Evolutionary conservation across 2,329 filamentous ascomycete genomes (phyloP).

Genomic region (Moelleriella libera): DNA sequence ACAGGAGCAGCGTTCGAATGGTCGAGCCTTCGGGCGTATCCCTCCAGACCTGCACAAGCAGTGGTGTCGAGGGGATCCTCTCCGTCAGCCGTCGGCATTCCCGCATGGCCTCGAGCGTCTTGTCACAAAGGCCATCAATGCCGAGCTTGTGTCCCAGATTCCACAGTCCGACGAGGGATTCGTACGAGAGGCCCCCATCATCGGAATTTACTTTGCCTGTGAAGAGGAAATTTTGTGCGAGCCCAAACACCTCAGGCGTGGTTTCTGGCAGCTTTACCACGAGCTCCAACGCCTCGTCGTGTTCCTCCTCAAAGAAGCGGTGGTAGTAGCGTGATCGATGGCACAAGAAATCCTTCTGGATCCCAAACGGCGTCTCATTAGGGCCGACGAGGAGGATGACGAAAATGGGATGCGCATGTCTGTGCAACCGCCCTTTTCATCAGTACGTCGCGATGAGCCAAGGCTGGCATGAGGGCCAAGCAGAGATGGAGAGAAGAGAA

Average conservation of each 20-base stretch:
- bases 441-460: background rate
- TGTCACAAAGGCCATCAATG: constrained; percentile 41
- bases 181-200: constrained; percentile 33
- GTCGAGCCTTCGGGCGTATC: constrained; percentile 47
- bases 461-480: background rate
- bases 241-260: constrained; percentile 35
- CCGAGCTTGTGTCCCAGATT: constrained; percentile 37
- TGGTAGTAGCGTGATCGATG: constrained; percentile 34
- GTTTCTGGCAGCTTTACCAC: constrained; percentile 35
- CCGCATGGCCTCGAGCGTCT: constrained; percentile 41
- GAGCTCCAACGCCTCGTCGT: constrained; percentile 29
- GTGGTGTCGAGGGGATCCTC: constrained; percentile 41
- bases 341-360: constrained; percentile 45
- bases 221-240: constrained; percentile 39
- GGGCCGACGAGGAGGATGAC: constrained; percentile 39
- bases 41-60: constrained; percentile 47
- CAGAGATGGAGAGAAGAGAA: background rate
- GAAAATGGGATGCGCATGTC: constrained; percentile 40
- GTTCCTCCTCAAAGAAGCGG: constrained; percentile 23
- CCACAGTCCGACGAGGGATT: constrained; percentile 40
- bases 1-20: constrained; percentile 41
- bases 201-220: constrained; percentile 32
- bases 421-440: constrained; percentile 8
- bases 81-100: constrained; percentile 38
- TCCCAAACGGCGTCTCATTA: constrained; percentile 37